Conservation (phyloP, 208 protist genomes). For the Vickermania spadyakhi region DNA sequence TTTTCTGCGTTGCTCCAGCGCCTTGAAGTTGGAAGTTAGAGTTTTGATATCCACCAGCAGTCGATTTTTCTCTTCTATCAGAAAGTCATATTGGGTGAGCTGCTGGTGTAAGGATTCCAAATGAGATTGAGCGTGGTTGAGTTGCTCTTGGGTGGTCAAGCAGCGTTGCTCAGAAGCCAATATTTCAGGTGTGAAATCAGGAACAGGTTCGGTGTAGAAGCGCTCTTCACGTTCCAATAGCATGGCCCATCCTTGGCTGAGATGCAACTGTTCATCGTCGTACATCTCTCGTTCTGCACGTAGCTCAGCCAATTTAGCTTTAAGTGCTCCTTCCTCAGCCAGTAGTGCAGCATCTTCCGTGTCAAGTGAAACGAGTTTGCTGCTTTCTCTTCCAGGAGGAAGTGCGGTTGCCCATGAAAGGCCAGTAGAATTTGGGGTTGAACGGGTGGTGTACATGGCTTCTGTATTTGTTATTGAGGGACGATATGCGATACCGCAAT, state of each 20-base stretch:
- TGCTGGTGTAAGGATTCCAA: constrained; percentile 17
- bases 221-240: constrained; percentile 65
- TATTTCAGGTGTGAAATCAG: constrained; percentile 33
- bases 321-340: constrained; percentile 29
- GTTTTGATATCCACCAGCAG: constrained; percentile 27
- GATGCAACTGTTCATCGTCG: constrained; percentile 39
- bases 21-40: constrained; percentile 26
- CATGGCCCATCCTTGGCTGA: constrained; percentile 50
- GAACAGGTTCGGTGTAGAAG: constrained; percentile 55
- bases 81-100: constrained; percentile 21
- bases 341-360: constrained; percentile 29
- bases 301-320: constrained; percentile 31
- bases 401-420: no score
- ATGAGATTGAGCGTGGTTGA: constrained; percentile 32
- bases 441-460: no score
- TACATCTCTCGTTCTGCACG: constrained; percentile 19
- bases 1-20: constrained; percentile 32
- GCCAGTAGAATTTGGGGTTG: no score
- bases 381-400: constrained; percentile 4
- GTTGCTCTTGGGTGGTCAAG: constrained; percentile 22
- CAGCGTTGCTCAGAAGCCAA: constrained; percentile 38
- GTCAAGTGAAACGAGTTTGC: constrained; percentile 26
- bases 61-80: constrained; percentile 24
- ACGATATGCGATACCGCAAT: not conserved
- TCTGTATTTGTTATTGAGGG: not conserved